phyloP scores from a whole-genome alignment of 441 rosid species.

The Aquilaria agallochum region DNA sequence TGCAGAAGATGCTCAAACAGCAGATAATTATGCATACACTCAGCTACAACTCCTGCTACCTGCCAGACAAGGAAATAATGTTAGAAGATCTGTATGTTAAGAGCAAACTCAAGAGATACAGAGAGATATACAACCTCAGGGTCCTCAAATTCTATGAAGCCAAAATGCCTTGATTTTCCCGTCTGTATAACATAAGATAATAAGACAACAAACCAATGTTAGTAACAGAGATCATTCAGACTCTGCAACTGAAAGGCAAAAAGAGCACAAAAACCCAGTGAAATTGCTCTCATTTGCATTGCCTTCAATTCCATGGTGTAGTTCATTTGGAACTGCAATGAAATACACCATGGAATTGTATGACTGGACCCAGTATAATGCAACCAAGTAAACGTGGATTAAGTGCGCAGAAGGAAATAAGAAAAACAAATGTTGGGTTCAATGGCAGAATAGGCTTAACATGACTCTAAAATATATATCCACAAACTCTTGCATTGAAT shows the following conservation, averaged over 20 bases:
- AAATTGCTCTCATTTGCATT: no score
- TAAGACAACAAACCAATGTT: conserved; percentile 1
- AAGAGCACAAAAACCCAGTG: background rate
- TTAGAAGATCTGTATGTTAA: conserved; percentile 4
- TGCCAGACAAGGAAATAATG: conserved; percentile 21
- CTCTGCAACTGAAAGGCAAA: background rate
- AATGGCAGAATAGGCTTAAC: no score
- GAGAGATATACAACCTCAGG: conserved; percentile 51
- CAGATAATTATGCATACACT: conserved; percentile 76
- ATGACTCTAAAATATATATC: no score
- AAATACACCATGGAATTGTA: no score
- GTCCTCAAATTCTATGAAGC: conserved; percentile 77
- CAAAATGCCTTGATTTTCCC: conserved; percentile 90
- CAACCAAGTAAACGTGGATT: no score
- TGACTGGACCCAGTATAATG: no score
- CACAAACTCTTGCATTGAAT: no score
- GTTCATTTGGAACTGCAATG: no score
- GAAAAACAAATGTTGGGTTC: no score
- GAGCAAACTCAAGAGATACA: background rate
- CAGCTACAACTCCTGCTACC: conserved; percentile 96
- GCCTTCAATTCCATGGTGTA: no score
- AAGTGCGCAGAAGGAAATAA: background rate
- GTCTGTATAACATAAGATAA: conserved; percentile 45
- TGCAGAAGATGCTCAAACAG: conserved; percentile 83
- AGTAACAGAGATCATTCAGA: background rate